Evolutionary conservation across 495 filamentous ascomycete species (phyloP).

Genomic region (Podospora australis): DNA sequence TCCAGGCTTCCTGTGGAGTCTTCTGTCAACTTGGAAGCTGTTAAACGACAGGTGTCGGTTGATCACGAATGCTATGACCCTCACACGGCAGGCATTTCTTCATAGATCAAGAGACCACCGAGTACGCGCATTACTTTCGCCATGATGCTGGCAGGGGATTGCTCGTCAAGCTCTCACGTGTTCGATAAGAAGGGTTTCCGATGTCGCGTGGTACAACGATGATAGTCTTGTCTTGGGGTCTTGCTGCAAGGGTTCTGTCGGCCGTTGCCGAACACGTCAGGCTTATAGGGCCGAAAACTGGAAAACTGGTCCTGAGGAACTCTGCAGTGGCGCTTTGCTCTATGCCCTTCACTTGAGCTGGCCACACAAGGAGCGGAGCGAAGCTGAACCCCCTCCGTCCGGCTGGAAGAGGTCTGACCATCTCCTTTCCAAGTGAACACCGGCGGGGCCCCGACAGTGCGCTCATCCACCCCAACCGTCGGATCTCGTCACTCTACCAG

Average conservation of each 20-base stretch:
- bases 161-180: conserved; percentile 21
- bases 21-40: not conserved
- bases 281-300: conserved; percentile 27
- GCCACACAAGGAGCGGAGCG: conserved; percentile 2
- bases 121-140: no score
- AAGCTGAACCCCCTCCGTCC: not conserved
- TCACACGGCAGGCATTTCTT: no score
- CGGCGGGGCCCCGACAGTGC: not conserved
- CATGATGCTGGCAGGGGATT: no score
- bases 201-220: conserved; percentile 17
- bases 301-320: conserved; percentile 12
- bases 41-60: no score
- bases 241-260: conserved; percentile 24
- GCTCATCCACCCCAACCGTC: not conserved
- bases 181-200: conserved; percentile 14
- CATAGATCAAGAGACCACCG: no score
- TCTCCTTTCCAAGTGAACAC: not conserved
- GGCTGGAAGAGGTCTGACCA: not conserved
- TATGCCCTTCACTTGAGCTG: no score
- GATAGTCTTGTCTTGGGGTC: conserved; percentile 24
- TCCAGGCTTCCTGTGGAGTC: conserved; percentile 8
- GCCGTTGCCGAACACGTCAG: conserved; percentile 28
- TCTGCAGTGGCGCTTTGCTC: conserved; percentile 11
- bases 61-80: no score
- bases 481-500: not conserved